phyloP scores from a whole-genome alignment of 2,329 filamentous ascomycete species.

The Aspergillus japonicus region DNA sequence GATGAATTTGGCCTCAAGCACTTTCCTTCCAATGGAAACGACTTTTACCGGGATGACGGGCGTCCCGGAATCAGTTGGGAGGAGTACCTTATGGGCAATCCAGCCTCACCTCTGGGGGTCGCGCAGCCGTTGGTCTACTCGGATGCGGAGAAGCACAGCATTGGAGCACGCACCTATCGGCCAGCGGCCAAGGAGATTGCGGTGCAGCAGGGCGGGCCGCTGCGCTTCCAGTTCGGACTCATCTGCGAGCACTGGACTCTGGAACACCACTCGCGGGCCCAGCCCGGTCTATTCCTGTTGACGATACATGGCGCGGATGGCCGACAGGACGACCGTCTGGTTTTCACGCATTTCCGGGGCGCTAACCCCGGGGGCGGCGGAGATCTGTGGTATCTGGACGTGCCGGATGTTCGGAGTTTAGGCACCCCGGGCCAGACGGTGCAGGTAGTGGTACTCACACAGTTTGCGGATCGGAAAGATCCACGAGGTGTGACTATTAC shows the following conservation, averaged over 20 bases:
- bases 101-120: slow-evolving; percentile 45
- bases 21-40: slow-evolving; percentile 66
- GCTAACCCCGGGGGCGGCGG: slow-evolving; percentile 60
- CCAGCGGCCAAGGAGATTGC: slow-evolving; percentile 62
- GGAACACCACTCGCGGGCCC: slow-evolving; percentile 61
- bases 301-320: slow-evolving; percentile 66
- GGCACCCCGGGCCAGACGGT: slow-evolving; percentile 69
- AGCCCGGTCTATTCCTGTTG: slow-evolving; percentile 65
- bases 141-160: slow-evolving; percentile 49
- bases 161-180: slow-evolving; percentile 58
- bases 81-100: slow-evolving; percentile 70
- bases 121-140: slow-evolving; percentile 50
- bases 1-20: slow-evolving; percentile 79
- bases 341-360: slow-evolving; percentile 57
- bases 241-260: slow-evolving; percentile 80
- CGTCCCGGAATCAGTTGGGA: slow-evolving; percentile 67
- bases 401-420: slow-evolving; percentile 60
- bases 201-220: slow-evolving; percentile 55
- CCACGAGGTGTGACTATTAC: slow-evolving; percentile 51
- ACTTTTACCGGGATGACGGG: slow-evolving; percentile 76
- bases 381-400: slow-evolving; percentile 77
- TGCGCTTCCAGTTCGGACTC: slow-evolving; percentile 79
- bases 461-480: slow-evolving; percentile 50
- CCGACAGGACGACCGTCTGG: slow-evolving; percentile 64
- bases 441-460: slow-evolving; percentile 61